Evolutionary conservation across 1,284 basidiomycete species (phyloP).

Genomic region (Xerocomus minutiporus): DNA sequence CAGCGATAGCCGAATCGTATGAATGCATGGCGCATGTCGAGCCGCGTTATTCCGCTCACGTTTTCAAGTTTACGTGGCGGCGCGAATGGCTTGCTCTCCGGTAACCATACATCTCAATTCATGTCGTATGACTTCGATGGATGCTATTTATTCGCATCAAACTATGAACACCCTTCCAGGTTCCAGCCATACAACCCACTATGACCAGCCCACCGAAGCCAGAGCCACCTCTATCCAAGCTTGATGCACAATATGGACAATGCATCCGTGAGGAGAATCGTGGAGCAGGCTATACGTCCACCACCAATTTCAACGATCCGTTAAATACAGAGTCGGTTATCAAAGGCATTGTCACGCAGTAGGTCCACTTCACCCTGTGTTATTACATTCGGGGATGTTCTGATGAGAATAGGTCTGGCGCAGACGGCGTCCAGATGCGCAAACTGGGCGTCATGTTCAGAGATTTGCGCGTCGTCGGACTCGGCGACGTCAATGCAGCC

Average conservation of each 20-base stretch:
- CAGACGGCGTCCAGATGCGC: slow-evolving; percentile 17
- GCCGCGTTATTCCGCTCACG: background rate
- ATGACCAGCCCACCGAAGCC: background rate
- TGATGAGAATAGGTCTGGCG: slow-evolving; percentile 32
- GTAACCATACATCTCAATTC: background rate
- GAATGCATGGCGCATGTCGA: background rate
- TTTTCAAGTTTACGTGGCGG: background rate
- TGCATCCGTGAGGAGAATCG: background rate
- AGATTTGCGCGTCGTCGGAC: slow-evolving; percentile 34
- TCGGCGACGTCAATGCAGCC: slow-evolving; percentile 29
- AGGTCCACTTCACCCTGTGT: background rate
- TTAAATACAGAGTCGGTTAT: slow-evolving; percentile 5
- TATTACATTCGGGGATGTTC: slow-evolving; percentile 6
- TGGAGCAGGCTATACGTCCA: background rate
- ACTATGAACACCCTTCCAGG: background rate
- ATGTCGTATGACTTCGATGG: background rate
- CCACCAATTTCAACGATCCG: background rate
- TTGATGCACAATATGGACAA: background rate
- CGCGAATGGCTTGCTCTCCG: background rate
- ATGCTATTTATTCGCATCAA: background rate
- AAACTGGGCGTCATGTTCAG: slow-evolving; percentile 34
- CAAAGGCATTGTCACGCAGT: slow-evolving; percentile 13
- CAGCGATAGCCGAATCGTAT: background rate
- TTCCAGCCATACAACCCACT: background rate
- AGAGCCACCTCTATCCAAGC: background rate